Conservation (phyloP, 306 rosid species). For the Malus domestica region ASM211411v1 NC_041797.1:7501001-7501500, state of each 20-base stretch:
- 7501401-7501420: neutral
- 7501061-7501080: too few relatives aligned
- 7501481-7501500: neutral
- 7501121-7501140: fast-evolving
- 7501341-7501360: slow-evolving; percentile 2
- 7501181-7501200: too few relatives aligned
- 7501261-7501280: neutral
- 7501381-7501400: neutral
- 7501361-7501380: neutral
- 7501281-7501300: slow-evolving; percentile 10
- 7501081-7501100: too few relatives aligned
- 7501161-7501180: fast-evolving
- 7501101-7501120: too few relatives aligned
- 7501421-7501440: neutral
- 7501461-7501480: neutral
- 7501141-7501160: fast-evolving
- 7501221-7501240: too few relatives aligned
- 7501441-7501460: neutral
- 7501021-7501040: too few relatives aligned
- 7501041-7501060: too few relatives aligned
- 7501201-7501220: too few relatives aligned
- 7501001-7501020: too few relatives aligned
- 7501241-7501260: too few relatives aligned
- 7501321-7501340: slow-evolving; percentile 35
- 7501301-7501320: slow-evolving; percentile 15